Conservation (phyloP, 306 rosid genomes). For the Cucumis melo region DNA sequence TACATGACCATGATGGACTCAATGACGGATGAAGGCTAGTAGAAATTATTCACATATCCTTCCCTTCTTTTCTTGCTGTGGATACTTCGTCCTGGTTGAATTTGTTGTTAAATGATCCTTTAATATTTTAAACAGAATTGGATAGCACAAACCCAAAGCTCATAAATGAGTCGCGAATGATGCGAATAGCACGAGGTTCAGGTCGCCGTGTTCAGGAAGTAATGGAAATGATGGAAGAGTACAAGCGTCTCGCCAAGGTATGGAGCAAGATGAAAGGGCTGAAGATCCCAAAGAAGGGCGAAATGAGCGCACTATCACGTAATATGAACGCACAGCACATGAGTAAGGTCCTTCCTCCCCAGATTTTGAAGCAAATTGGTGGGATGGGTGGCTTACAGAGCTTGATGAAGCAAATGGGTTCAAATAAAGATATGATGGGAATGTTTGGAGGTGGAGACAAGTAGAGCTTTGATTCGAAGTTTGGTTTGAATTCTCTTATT, state of each 20-base stretch:
- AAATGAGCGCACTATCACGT: slow-evolving; percentile 53
- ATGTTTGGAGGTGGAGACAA: slow-evolving; percentile 68
- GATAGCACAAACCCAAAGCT: slow-evolving; percentile 73
- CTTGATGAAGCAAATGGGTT: slow-evolving; percentile 87
- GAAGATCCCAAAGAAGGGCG: slow-evolving; percentile 76
- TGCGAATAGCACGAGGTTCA: slow-evolving; percentile 76
- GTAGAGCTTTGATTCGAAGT: slow-evolving; percentile 4
- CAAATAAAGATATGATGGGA: slow-evolving; percentile 72
- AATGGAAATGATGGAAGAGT: slow-evolving; percentile 78
- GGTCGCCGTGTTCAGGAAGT: slow-evolving; percentile 60
- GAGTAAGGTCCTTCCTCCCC: slow-evolving; percentile 79
- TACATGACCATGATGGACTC: slow-evolving; percentile 99
- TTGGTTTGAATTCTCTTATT: background rate
- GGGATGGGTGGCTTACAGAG: slow-evolving; percentile 77
- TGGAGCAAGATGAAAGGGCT: slow-evolving; percentile 78
- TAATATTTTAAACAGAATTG: slow-evolving; percentile 37
- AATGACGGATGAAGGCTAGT: slow-evolving; percentile 79
- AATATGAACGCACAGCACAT: slow-evolving; percentile 78
- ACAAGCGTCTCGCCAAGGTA: slow-evolving; percentile 66
- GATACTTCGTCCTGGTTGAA: background rate
- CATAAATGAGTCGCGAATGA: slow-evolving; percentile 60
- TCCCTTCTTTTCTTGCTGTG: background rate
- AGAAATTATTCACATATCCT: background rate
- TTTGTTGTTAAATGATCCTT: background rate
- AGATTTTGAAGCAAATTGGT: slow-evolving; percentile 78